These are phyloP conservation scores for Neurospora tetrasperma DNA, from an alignment of 495 filamentous ascomycete genomes.

Conservation along the genomic window DNA sequence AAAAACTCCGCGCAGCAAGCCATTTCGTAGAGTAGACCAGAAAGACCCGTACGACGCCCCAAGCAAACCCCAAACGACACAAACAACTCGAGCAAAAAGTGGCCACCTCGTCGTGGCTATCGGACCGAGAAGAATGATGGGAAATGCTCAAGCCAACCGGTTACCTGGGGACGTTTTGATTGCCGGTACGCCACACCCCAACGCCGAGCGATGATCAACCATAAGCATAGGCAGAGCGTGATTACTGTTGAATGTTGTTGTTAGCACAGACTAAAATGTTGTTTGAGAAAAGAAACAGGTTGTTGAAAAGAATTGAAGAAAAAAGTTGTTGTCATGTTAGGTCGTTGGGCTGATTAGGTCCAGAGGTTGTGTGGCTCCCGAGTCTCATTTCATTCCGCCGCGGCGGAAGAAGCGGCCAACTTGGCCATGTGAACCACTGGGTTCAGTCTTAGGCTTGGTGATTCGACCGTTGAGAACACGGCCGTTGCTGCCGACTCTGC, in stretches of 20 bases:
- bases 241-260: neutral
- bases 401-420: neutral
- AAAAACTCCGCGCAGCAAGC: neutral
- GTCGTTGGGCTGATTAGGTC: neutral
- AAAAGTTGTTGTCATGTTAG: neutral
- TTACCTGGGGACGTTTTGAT: conserved; percentile 1
- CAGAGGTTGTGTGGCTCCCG: neutral
- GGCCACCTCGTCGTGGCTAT: neutral
- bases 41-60: neutral
- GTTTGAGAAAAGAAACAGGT: neutral
- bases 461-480: neutral
- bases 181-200: neutral
- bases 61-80: neutral
- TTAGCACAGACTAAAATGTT: neutral
- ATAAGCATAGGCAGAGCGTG: neutral
- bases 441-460: neutral
- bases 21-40: conserved; percentile 1
- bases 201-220: conserved; percentile 1
- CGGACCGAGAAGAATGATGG: neutral
- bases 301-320: neutral
- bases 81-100: neutral
- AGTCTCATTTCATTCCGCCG: neutral
- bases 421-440: neutral
- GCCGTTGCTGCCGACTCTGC: neutral
- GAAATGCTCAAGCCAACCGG: neutral